Percentiles rank a stretch among this genome's conserved stretches.
phyloP scores from a whole-genome alignment of 441 rosid species.

The Aquilaria agallochum region DNA sequence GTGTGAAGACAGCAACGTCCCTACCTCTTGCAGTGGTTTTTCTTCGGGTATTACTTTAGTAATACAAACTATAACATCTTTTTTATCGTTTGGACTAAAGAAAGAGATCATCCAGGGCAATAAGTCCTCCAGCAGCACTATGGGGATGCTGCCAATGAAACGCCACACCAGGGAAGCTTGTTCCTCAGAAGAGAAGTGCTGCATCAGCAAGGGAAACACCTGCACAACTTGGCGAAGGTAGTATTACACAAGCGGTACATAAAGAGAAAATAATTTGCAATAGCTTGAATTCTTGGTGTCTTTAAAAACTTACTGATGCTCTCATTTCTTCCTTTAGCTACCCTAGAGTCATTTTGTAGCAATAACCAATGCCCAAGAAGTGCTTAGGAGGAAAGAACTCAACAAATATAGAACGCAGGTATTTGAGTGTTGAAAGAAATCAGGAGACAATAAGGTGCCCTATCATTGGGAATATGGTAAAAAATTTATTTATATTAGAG shows the following conservation, averaged over 20 bases:
- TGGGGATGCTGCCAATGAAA: conserved; percentile 63
- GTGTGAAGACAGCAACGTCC: conserved; percentile 14
- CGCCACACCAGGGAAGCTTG: conserved; percentile 68
- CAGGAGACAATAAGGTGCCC: too few species aligned
- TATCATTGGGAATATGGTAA: too few species aligned
- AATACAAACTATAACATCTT: conserved; percentile 34
- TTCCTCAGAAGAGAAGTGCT: conserved; percentile 47
- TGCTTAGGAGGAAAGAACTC: too few species aligned
- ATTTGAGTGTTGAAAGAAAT: too few species aligned
- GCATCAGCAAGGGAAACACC: conserved; percentile 63
- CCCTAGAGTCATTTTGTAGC: too few species aligned
- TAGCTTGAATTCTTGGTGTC: neutral
- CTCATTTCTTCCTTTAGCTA: too few species aligned
- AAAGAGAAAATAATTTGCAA: neutral
- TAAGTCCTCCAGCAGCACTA: conserved; percentile 49
- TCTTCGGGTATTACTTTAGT: conserved; percentile 43
- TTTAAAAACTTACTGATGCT: too few species aligned
- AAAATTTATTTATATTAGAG: too few species aligned
- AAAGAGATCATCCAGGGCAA: conserved; percentile 69
- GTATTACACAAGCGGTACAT: neutral
- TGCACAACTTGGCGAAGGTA: conserved; percentile 27
- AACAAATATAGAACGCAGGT: too few species aligned
- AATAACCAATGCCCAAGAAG: too few species aligned
- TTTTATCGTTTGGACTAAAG: conserved; percentile 37
- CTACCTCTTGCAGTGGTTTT: conserved; percentile 53